Evolutionary conservation across 768 basidiomycete species (phyloP).

Genomic region (Mycena indigotica): DNA sequence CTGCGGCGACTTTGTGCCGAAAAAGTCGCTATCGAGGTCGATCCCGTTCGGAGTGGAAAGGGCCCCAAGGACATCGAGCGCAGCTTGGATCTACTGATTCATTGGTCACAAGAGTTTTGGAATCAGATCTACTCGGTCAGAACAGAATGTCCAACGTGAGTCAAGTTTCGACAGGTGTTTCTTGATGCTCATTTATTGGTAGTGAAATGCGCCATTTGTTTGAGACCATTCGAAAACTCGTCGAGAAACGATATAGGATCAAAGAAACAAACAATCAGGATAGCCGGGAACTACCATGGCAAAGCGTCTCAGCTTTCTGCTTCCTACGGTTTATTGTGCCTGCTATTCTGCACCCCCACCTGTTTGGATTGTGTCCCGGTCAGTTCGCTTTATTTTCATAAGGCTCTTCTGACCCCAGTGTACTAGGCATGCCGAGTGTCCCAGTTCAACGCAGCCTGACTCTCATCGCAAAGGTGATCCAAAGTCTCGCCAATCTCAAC

Average conservation of each 20-base stretch:
- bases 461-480: constrained; percentile 84
- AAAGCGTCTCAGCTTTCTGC: constrained; percentile 86
- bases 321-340: constrained; percentile 91
- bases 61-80: constrained; percentile 62
- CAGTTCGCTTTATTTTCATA: constrained; percentile 17
- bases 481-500: constrained; percentile 86
- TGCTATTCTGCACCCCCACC: constrained; percentile 84
- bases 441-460: constrained; percentile 80
- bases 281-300: constrained; percentile 65
- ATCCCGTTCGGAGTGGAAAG: constrained; percentile 69
- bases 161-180: constrained; percentile 17
- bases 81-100: constrained; percentile 67
- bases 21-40: constrained; percentile 79
- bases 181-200: constrained; percentile 10
- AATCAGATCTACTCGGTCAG: constrained; percentile 75
- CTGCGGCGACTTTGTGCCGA: constrained; percentile 73
- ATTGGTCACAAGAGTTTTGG: constrained; percentile 85
- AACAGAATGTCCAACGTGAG: constrained; percentile 74
- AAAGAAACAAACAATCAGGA: constrained; percentile 43
- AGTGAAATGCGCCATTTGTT: constrained; percentile 79
- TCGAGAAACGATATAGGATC: constrained; percentile 63
- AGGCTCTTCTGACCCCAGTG: constrained; percentile 2
- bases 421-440: constrained; percentile 62
- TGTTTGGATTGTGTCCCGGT: constrained; percentile 81
- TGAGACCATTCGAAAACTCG: constrained; percentile 67